Evolutionary conservation across 805 yeast species (phyloP).

Genomic region (Candida sakaeoensis): DNA sequence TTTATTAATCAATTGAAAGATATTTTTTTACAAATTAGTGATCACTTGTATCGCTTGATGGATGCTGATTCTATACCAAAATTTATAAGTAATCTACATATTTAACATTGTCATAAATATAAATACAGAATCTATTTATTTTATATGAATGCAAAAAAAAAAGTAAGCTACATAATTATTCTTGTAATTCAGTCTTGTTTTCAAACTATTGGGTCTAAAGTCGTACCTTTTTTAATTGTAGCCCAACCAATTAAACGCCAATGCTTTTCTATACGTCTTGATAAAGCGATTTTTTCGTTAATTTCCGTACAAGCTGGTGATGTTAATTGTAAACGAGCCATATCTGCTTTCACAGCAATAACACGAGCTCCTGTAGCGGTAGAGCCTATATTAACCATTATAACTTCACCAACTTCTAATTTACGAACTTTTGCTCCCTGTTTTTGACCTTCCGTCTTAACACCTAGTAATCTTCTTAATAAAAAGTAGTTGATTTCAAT

Average conservation of each 20-base stretch:
- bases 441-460: slow-evolving; percentile 94
- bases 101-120: slow-evolving; percentile 1
- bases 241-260: slow-evolving; percentile 99
- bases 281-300: slow-evolving; percentile 95
- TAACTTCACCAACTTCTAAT: slow-evolving; percentile 88
- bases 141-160: background rate
- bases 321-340: slow-evolving; percentile 96
- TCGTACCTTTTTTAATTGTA: slow-evolving; percentile 89
- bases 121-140: slow-evolving; percentile 2
- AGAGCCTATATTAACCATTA: slow-evolving; percentile 99
- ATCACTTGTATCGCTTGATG: slow-evolving; percentile 55
- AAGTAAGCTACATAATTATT: background rate
- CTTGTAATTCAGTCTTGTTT: background rate
- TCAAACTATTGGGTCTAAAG: slow-evolving; percentile 70
- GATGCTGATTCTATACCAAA: slow-evolving; percentile 73
- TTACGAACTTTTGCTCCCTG: slow-evolving; percentile 93
- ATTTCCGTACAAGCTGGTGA: slow-evolving; percentile 99
- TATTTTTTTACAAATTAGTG: slow-evolving; percentile 39
- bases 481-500: slow-evolving; percentile 96
- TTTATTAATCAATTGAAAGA: slow-evolving; percentile 9
- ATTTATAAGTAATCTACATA: slow-evolving; percentile 28
- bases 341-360: slow-evolving; percentile 95
- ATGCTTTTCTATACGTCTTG: slow-evolving; percentile 99
- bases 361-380: slow-evolving; percentile 99
- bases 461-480: slow-evolving; percentile 95